Conservation (phyloP, 768 basidiomycete genomes). For the Tylopilus rubrobrunneus region DNA sequence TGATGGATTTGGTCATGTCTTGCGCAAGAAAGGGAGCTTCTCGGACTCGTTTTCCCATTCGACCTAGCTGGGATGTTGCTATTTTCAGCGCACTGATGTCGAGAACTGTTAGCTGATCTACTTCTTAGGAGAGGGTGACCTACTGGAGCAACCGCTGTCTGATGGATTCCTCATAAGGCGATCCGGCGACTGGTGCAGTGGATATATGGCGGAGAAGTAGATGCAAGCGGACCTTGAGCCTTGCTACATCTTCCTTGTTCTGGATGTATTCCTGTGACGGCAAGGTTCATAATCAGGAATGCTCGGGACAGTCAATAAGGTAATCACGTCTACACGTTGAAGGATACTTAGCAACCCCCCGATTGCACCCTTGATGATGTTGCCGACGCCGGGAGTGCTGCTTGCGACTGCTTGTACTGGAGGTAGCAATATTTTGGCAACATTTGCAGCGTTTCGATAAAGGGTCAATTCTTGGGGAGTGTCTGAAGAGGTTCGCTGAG, state of each 20-base stretch:
- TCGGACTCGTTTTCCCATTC: neutral
- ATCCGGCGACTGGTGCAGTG: neutral
- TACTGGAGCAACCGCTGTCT: neutral
- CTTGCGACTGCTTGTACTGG: neutral
- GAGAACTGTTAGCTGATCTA: neutral
- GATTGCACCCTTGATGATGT: conserved; percentile 1
- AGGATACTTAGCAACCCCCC: neutral
- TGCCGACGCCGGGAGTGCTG: neutral
- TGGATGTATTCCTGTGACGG: neutral
- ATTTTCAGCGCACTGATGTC: neutral
- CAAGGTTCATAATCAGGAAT: neutral
- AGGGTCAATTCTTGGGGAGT: neutral
- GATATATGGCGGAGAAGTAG: neutral
- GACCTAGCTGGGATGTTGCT: neutral
- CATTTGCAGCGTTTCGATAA: neutral
- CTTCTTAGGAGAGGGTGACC: neutral
- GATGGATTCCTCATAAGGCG: neutral
- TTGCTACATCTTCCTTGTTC: conserved; percentile 7
- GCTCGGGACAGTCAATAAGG: neutral
- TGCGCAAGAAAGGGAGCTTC: neutral
- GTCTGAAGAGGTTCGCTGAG: neutral
- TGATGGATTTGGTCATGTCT: neutral
- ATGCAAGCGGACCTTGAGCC: neutral
- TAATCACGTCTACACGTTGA: conserved; percentile 5
- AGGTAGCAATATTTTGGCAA: conserved; percentile 4